Base-by-base conservation (phyloP, 805 yeast species). In the Candida ovalis region DNA sequence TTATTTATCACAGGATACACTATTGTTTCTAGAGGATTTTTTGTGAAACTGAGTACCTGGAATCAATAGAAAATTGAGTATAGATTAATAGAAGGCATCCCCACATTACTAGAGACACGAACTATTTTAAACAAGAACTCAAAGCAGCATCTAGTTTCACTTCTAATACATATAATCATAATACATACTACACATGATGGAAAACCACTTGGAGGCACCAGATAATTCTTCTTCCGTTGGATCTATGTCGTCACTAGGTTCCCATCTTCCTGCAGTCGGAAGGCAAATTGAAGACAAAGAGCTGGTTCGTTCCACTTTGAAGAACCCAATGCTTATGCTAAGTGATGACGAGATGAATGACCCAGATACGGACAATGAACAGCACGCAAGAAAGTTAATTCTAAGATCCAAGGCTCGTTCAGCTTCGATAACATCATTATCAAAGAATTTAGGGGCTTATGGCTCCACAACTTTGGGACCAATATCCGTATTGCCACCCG, bases 401-500 rank as follows among this genome's bases (percentile, higher is more conserved):
- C 42, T 64, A 42, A 55, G 66, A 43, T 58, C 59, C 3, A 62
- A 56, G 40, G 66, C 63, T 8, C 53, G 60, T 40, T 51, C 60
- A 18, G 40, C 54, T 15, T 54, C 60, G 10, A 46, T 53, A 8
- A 45, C 54, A 7, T 55, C 56, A 4, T 43, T 44, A 22, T 49
- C 52, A 33, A 45, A 43, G 30, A 43, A 40, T 32, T 48, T 45
- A 7, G 23, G 43, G 21, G 7, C 48, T 51, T 45, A 45, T 33
- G 33, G 43, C 49, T 44, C 51, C 30, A 27, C 49, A 10, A 39
- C 48, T 33, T 32, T 49, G 21, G 58, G 60, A 7, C 74, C 74
- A 21, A 69, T 79, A 42, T 64, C 73, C 18, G 71, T 70, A 42
- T 62, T 80, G 43, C 84, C 84, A 8, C 78, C 84, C 0, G 84